Base-by-base conservation (phyloP, 2,329 filamentous ascomycete genomes). In the Fusarium newnesense region DNA sequence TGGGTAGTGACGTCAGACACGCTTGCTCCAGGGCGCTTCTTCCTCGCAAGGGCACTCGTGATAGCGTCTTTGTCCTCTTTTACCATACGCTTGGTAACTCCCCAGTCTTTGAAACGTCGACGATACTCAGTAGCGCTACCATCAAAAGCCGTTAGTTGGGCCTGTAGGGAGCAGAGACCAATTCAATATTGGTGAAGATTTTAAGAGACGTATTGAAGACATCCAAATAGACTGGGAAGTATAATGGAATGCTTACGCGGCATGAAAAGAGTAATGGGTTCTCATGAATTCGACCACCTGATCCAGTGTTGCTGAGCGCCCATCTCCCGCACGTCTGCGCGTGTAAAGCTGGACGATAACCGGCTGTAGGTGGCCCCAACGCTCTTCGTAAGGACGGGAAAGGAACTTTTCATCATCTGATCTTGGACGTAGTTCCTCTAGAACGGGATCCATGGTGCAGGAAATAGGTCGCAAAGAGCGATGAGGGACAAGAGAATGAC, bases 41-140 rank as follows among this genome's bases (percentile, higher is more conserved):
- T 49, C 26, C 13, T n/a, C 2, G 4, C 46, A 0, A 30, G 46
- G 0, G 26, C 13, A n/a, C 13, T 30, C 0, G 28, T n/a, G 13
- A n/a, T 49, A 1, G 13, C 28, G 13, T 49, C 26, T 4, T 49
- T 49, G 2, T 16, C 9, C 46, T 30, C 13, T 30, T 16, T 21
- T 2, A 11, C 13, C 44, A 47, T 47, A 13, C 44, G 44, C 12
- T 47, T 47, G 19, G 18, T 46, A 30, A 47, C 26, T 0, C 24
- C 43, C 44, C 44, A 47, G 26, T 30, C 19, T 3, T 21, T 28
- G 18, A 28, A 28, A 0, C 43, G 26, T 46, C 43, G 43, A 0
- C 43, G 2, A 5, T 30, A 30, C 4, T 47, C 26, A 5, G 8
- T 28, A 1, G 18, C 1, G 8, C 43, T 46, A 5, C 1, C 18